phyloP scores from a whole-genome alignment of 1,284 basidiomycete genomes.

The Papiliotrema fonsecae region DNA sequence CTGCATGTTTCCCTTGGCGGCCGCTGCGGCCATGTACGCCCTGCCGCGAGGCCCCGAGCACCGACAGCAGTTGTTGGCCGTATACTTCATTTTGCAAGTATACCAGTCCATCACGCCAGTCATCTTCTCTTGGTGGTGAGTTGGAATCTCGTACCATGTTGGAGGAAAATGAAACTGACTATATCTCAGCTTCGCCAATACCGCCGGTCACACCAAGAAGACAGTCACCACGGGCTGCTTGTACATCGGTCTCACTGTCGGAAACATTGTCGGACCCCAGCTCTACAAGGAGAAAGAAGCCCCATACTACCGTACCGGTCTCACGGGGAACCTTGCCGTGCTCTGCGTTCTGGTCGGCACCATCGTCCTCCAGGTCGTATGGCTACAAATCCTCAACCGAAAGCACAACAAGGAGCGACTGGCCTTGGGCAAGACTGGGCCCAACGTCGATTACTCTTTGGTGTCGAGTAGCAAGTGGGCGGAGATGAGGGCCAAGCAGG shows the following conservation, averaged over 20 bases:
- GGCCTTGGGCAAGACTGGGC: constrained; percentile 47
- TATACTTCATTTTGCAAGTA: constrained; percentile 31
- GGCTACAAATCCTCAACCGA: constrained; percentile 50
- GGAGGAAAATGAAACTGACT: too few relatives aligned
- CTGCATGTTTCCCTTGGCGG: constrained; percentile 33
- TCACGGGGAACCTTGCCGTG: constrained; percentile 14
- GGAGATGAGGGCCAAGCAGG: constrained; percentile 23
- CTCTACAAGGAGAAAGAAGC: constrained; percentile 15
- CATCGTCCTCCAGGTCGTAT: constrained; percentile 38
- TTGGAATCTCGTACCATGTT: too few relatives aligned
- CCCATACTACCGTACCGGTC: constrained; percentile 24
- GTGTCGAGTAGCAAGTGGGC: constrained; percentile 30
- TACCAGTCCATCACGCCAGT: constrained; percentile 28
- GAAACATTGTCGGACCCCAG: constrained; percentile 39
- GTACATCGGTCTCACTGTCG: constrained; percentile 27
- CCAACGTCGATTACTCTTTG: constrained; percentile 50
- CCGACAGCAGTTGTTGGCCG: constrained; percentile 18
- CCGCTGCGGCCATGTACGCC: constrained; percentile 27
- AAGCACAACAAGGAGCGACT: constrained; percentile 46
- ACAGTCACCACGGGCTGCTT: constrained; percentile 30
- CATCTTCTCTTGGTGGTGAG: constrained; percentile 34
- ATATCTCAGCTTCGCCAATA: constrained; percentile 27
- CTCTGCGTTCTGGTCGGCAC: constrained; percentile 18
- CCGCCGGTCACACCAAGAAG: constrained; percentile 28
- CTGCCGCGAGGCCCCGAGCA: constrained; percentile 20